Conservation (phyloP, 2,329 filamentous ascomycete species). For the Colletotrichum kahawae region DNA sequence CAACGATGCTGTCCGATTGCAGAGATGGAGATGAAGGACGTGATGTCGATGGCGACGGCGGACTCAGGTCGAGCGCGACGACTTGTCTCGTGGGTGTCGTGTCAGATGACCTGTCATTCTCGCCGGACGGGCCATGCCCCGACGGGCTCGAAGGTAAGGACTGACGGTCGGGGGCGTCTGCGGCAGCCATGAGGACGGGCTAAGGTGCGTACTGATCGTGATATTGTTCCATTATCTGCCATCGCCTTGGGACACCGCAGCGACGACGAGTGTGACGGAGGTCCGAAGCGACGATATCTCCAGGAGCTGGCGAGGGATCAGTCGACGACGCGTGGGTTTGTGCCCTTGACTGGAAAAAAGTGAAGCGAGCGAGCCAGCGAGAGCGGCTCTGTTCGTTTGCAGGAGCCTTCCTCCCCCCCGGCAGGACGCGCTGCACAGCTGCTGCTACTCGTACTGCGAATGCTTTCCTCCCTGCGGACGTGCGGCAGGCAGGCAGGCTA, state of each 20-base stretch:
- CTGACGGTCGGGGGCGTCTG: neutral
- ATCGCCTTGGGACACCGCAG: neutral
- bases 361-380: neutral
- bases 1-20: neutral
- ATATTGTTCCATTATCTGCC: constrained; percentile 12
- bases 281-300: neutral
- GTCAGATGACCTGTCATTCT: neutral
- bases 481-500: neutral
- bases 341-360: neutral
- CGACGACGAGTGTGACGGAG: neutral
- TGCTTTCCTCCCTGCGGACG: neutral
- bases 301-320: neutral
- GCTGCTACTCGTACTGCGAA: neutral
- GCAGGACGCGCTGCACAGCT: neutral
- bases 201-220: constrained; percentile 15
- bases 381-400: neutral
- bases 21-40: neutral
- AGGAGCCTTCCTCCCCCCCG: neutral
- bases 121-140: neutral
- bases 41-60: neutral
- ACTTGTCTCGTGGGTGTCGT: neutral
- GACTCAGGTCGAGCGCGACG: neutral
- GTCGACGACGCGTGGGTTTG: neutral
- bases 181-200: constrained; percentile 4
- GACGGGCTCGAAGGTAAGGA: neutral